Evolutionary conservation across 192 early-diverging fungal genomes (phyloP), one percentile per base, ranked within the genome.

Genomic region (Linderina pennispora): DNA sequence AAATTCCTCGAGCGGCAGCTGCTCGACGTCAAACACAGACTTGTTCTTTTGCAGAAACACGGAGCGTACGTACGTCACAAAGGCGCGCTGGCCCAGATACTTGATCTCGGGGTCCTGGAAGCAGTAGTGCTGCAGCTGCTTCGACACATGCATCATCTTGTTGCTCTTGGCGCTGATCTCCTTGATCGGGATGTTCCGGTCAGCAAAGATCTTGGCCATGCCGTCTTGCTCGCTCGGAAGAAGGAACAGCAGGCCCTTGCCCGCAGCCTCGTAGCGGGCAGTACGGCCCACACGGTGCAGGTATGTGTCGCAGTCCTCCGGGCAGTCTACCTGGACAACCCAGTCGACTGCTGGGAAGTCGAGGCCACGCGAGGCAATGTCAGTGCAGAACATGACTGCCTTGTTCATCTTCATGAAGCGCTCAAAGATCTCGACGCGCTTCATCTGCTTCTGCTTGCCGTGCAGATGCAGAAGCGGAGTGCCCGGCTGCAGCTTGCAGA

Each of bases 331-430:
- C 49, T 99, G 97, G 32, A 99, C 79, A 23, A 99, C 97, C 97
- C 97, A 99, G 63, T 99, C 90, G 4, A 99, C 94, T 10, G 91
- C 86, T 0, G 97, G 94, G 55, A 99, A 96, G 68, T 99, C 97
- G 25, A 99, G 74, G 19, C 97, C 97, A 52, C 92, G 89, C 3
- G 96, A 87, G 10, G 96, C 91, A 58, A 99, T 80, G 60, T 99
- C 96, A 0, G 96, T 99, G 36, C 88, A 87, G 60, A 99, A 91
- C 26, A 99, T 49, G 26, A 81, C 85, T 4, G 87, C 84, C 24
- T 78, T 73, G 46, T 81, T 83, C 55, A 82, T 88, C 9, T 78
- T 66, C 16, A 79, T 85, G 53, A 97, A 99, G 41, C 85, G 77
- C 43, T 90, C 85, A 58, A 96, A 99, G 35, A 97, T 94, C 57